A percentile compares a stretch with the other conserved stretches of the same genome.
These are phyloP conservation scores for Sclerotinia nivalis DNA, from an alignment of 2,329 filamentous ascomycete genomes.

Conservation along the genomic window DNA sequence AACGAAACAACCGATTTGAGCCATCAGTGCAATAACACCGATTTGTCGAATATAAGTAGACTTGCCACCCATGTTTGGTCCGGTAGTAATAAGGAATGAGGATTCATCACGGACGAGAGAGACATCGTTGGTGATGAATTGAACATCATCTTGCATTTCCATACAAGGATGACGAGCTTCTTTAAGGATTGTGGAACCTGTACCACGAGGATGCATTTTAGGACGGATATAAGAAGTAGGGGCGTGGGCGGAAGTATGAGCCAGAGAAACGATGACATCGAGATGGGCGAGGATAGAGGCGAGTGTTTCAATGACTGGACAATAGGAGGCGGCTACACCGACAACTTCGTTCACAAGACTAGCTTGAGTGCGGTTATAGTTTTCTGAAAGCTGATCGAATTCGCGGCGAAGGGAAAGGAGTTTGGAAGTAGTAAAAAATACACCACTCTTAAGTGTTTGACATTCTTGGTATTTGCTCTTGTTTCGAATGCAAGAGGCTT, in stretches of 20 bases:
- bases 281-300: slow-evolving; percentile 88
- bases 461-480: slow-evolving; percentile 89
- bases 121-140: slow-evolving; percentile 98
- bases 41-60: slow-evolving; percentile 98
- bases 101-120: slow-evolving; percentile 74
- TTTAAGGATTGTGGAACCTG: slow-evolving; percentile 84
- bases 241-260: slow-evolving; percentile 89
- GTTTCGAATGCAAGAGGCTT: slow-evolving; percentile 90
- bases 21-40: slow-evolving; percentile 95
- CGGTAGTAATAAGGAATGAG: slow-evolving; percentile 76
- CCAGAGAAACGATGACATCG: slow-evolving; percentile 92
- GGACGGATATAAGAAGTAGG: slow-evolving; percentile 89
- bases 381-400: slow-evolving; percentile 89
- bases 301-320: slow-evolving; percentile 85
- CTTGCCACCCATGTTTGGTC: slow-evolving; percentile 99
- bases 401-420: slow-evolving; percentile 82
- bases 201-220: slow-evolving; percentile 83
- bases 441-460: slow-evolving; percentile 97
- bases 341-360: slow-evolving; percentile 93
- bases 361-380: slow-evolving; percentile 91
- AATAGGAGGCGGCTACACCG: slow-evolving; percentile 89
- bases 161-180: slow-evolving; percentile 96
- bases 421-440: slow-evolving; percentile 90
- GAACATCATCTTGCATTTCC: slow-evolving; percentile 98
- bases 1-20: slow-evolving; percentile 94